Base-by-base conservation (phyloP, 768 basidiomycete genomes). In the Boletus fagicola region DNA sequence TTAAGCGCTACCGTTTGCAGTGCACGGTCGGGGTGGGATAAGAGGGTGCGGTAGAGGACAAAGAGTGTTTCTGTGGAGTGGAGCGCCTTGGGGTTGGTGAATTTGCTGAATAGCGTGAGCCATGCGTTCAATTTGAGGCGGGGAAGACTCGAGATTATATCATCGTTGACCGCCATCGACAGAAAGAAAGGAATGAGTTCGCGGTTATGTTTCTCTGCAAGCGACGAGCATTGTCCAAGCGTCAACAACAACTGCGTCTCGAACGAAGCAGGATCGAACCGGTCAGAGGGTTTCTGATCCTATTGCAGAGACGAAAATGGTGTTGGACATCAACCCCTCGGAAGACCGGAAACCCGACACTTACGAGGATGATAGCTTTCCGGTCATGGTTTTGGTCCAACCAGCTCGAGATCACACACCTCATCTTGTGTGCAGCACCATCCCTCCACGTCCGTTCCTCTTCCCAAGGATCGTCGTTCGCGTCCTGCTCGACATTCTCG, bases 51-150 rank as follows among this genome's bases (percentile, higher is more conserved):
- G 73, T 94, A 96, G 24, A 93, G 68, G 2, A 76, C 50, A 42
- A 80, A 82, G 5, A 98, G 78, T 0, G 79, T 78, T 10, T 87
- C 80, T 0, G 90, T 83, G 8, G 83, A 78, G 66, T 85, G 81
- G 2, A 95, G 76, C 0, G 93, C 91, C 74, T 92, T 96, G n/a
- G 95, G 96, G 67, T 98, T 98, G 63, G 76, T 76, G 69, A 99
- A 91, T 68, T 94, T 96, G 49, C 90, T 81, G 72, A 98, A 92
- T 12, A 98, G 79, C 20, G 82, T 82, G 28, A 98, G 83, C 86
- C 92, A 98, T 0, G 83, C 78, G 16, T 74, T 74, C 11, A 97
- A 81, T 66, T 86, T 88, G 30, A 78, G 71, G 43, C 84, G 85
- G 3, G 84, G 73, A 8, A 89, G 71, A 45, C 76, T 79, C 4